phyloP scores from a whole-genome alignment of 1,284 basidiomycete genomes.

The Lignosus rhinocerotis region DNA sequence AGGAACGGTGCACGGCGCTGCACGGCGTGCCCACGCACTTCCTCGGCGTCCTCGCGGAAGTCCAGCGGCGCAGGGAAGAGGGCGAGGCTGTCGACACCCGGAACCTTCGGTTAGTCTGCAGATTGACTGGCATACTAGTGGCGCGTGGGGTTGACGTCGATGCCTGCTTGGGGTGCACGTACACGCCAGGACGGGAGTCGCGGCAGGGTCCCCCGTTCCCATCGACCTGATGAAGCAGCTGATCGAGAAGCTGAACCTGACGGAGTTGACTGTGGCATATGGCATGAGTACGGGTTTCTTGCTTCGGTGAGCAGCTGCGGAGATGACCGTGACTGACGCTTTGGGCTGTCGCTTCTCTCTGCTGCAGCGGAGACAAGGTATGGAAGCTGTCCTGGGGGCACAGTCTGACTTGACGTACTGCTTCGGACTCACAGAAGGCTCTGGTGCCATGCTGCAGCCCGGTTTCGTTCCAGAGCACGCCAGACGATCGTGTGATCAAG shows the following conservation, averaged over 20 bases:
- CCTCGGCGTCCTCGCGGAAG: conserved; percentile 68
- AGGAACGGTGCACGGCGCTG: conserved; percentile 73
- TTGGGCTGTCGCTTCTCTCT: neutral
- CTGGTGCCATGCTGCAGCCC: conserved; percentile 48
- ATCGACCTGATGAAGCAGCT: conserved; percentile 77
- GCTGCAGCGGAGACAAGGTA: conserved; percentile 39
- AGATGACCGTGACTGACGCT: neutral
- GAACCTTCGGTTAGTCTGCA: conserved; percentile 48
- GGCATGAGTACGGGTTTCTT: conserved; percentile 74
- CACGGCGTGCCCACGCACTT: conserved; percentile 89
- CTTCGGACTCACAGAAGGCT: neutral
- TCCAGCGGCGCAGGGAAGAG: conserved; percentile 50
- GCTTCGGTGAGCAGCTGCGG: neutral
- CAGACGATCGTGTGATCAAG: conserved; percentile 66
- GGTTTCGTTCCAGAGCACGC: conserved; percentile 78
- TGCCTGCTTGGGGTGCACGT: neutral
- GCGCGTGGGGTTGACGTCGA: neutral
- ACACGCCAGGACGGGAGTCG: conserved; percentile 68
- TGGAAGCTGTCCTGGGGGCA: neutral
- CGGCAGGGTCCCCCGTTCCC: conserved; percentile 77
- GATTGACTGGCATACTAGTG: neutral
- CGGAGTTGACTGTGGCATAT: conserved; percentile 75
- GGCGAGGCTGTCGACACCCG: conserved; percentile 51
- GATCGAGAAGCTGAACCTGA: conserved; percentile 65
- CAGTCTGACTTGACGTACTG: neutral